phyloP scores from a whole-genome alignment of 108 stramenopile species.

The Skeletonema costatum region DNA sequence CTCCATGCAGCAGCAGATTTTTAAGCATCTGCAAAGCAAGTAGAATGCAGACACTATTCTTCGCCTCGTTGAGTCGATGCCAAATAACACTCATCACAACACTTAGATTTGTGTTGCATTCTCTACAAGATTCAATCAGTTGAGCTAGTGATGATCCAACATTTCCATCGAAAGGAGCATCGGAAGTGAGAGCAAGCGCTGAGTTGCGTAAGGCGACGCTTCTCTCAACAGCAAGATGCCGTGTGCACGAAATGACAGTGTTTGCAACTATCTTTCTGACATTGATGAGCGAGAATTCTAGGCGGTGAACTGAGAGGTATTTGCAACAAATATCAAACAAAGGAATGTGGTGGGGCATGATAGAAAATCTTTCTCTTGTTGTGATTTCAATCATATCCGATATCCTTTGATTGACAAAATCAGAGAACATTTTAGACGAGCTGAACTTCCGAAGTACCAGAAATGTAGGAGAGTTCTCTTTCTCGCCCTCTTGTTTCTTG shows the following conservation, averaged over 20 bases:
- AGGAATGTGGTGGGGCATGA: slow-evolving; percentile 67
- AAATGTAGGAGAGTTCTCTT: slow-evolving; percentile 70
- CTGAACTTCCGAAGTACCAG: slow-evolving; percentile 72
- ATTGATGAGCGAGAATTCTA: slow-evolving; percentile 68
- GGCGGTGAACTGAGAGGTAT: slow-evolving; percentile 62
- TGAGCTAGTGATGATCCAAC: slow-evolving; percentile 59
- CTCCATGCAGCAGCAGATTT: slow-evolving; percentile 80
- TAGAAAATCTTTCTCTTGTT: slow-evolving; percentile 34
- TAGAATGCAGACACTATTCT: slow-evolving; percentile 67
- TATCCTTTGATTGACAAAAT: slow-evolving; percentile 74
- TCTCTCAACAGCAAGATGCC: slow-evolving; percentile 47
- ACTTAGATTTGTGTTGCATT: slow-evolving; percentile 64
- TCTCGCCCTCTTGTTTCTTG: slow-evolving; percentile 73
- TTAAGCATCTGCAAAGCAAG: slow-evolving; percentile 73
- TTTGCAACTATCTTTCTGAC: slow-evolving; percentile 68
- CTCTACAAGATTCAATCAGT: slow-evolving; percentile 69
- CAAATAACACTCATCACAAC: slow-evolving; percentile 87
- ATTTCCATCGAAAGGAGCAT: slow-evolving; percentile 74
- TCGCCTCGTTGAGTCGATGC: slow-evolving; percentile 75
- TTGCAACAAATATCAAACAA: slow-evolving; percentile 71
- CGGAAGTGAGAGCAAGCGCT: slow-evolving; percentile 78
- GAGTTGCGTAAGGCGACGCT: slow-evolving; percentile 57
- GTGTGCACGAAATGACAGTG: slow-evolving; percentile 64
- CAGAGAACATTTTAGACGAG: slow-evolving; percentile 77
- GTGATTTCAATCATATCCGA: slow-evolving; percentile 60